Evolutionary conservation across 1,284 basidiomycete genomes (phyloP).

Genomic region (Fomitopsis schrenkii): DNA sequence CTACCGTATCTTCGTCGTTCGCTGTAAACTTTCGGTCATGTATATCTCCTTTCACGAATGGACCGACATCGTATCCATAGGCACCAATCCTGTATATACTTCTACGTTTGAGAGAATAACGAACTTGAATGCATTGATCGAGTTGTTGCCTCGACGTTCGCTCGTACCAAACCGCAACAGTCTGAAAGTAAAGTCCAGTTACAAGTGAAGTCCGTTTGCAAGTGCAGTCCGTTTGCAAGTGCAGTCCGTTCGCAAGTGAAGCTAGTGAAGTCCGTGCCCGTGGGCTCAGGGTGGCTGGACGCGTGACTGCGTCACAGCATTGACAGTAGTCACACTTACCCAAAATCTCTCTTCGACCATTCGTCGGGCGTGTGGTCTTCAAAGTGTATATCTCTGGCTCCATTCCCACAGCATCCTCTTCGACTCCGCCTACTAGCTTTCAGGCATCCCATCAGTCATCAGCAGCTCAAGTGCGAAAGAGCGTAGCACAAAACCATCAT

Average conservation of each 20-base stretch:
- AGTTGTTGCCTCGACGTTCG: neutral
- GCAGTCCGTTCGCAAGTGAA: too few relatives aligned
- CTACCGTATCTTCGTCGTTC: conserved; percentile 15
- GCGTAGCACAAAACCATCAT: conserved; percentile 7
- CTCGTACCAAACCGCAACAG: neutral
- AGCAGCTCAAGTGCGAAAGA: neutral
- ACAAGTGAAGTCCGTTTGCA: too few relatives aligned
- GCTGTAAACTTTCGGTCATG: conserved; percentile 25
- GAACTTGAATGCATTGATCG: neutral
- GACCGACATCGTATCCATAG: neutral
- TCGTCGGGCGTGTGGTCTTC: neutral
- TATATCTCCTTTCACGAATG: conserved; percentile 7
- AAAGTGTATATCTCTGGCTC: neutral
- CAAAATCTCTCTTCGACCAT: conserved; percentile 2
- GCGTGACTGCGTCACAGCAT: too few relatives aligned
- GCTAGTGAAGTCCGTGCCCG: too few relatives aligned
- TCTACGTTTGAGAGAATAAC: neutral
- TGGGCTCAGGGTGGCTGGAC: too few relatives aligned
- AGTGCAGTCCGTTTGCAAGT: too few relatives aligned
- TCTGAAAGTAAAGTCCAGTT: too few relatives aligned
- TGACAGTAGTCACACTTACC: neutral
- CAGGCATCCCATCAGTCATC: conserved; percentile 4
- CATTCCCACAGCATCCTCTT: neutral
- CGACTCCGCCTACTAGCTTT: neutral
- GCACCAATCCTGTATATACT: neutral